These are phyloP conservation scores for Simmondsia chinensis DNA, from an alignment of 148 eudicot species.

Conservation along the genomic window DNA sequence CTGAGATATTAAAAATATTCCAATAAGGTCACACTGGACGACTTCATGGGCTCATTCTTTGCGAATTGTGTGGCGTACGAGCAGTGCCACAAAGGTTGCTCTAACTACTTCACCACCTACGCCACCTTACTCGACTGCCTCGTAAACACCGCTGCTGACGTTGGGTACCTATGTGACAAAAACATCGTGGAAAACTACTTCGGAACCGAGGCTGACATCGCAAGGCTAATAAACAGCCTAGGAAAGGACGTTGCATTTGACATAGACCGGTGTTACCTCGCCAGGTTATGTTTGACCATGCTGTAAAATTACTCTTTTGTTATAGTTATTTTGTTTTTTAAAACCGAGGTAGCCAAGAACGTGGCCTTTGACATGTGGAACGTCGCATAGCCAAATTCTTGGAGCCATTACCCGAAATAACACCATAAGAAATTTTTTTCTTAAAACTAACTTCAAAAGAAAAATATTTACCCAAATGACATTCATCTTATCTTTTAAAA, in stretches of 20 bases:
- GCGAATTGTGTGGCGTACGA: conserved; percentile 64
- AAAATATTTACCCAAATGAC: too few species aligned
- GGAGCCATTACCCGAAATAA: too few species aligned
- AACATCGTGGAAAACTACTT: conserved; percentile 58
- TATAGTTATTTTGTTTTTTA: too few species aligned
- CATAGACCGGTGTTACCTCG: conserved; percentile 38
- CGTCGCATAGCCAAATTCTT: too few species aligned
- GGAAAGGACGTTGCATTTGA: conserved; percentile 68
- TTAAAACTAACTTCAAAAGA: too few species aligned
- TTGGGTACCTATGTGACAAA: conserved; percentile 25
- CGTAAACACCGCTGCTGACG: conserved; percentile 20
- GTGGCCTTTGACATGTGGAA: too few species aligned
- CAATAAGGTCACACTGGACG: conserved; percentile 44
- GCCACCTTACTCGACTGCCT: conserved; percentile 39
- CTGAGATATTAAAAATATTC: too few species aligned
- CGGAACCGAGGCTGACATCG: conserved; percentile 58
- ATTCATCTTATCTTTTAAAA: too few species aligned
- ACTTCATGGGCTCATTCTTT: conserved; percentile 56
- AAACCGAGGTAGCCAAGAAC: too few species aligned
- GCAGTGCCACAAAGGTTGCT: conserved; percentile 38
- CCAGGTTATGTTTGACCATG: too few species aligned
- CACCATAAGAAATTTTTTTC: too few species aligned
- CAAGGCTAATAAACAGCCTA: conserved; percentile 49
- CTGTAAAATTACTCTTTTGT: too few species aligned
- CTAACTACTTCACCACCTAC: conserved; percentile 65